Percentiles rank a stretch among this genome's conserved stretches.
Conservation (phyloP, 1,284 basidiomycete genomes). For the Melampsora larici-populina region DNA sequence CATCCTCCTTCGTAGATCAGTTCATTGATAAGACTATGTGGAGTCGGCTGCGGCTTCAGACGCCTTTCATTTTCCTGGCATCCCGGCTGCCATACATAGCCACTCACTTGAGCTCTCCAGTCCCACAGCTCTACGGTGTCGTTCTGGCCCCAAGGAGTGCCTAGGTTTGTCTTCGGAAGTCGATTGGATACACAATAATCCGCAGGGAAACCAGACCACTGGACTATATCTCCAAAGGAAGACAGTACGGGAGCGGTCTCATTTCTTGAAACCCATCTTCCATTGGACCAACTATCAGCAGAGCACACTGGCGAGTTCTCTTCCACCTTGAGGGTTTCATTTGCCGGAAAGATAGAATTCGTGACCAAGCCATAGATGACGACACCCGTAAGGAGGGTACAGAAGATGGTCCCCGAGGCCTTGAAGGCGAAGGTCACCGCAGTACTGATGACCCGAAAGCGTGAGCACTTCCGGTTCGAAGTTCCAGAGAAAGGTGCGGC, state of each 20-base stretch:
- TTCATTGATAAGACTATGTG: conserved; percentile 16
- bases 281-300: background rate
- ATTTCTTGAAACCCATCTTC: background rate
- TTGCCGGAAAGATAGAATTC: background rate
- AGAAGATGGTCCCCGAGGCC: background rate
- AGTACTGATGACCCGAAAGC: background rate
- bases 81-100: conserved; percentile 35
- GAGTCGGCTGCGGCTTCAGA: conserved; percentile 15
- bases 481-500: background rate
- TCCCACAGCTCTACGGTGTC: conserved; percentile 32
- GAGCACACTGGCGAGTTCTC: background rate
- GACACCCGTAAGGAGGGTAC: background rate
- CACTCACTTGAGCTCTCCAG: conserved; percentile 30
- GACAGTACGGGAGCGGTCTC: background rate
- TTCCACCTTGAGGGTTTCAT: background rate
- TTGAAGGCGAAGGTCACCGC: background rate
- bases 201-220: conserved; percentile 22
- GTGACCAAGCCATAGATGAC: conserved; percentile 3
- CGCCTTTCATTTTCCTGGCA: conserved; percentile 17
- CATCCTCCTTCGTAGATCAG: conserved; percentile 36
- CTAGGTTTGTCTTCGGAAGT: conserved; percentile 33
- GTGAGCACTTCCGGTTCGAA: background rate
- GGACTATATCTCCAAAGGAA: background rate
- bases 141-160: conserved; percentile 19
- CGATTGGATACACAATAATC: conserved; percentile 26